Base-by-base conservation (phyloP, 306 rosid species). In the Quercus bicolor region DNA sequence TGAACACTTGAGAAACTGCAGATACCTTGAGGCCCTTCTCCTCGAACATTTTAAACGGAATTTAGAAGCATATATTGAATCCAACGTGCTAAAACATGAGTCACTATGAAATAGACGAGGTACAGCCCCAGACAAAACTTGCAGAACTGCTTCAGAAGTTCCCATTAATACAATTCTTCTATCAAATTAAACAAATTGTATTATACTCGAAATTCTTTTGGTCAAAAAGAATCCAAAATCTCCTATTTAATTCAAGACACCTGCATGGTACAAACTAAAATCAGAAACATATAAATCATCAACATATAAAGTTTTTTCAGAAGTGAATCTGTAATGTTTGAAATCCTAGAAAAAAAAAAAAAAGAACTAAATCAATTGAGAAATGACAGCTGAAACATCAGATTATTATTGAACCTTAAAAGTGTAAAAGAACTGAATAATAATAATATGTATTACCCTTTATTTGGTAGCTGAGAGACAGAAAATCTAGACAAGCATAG, bases 121-220 rank as follows among this genome's bases (percentile, higher is more conserved):
- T 55, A 78, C 80, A 56, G 72, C 75, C 74, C 93, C 84, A 4
- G 87, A 84, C 16, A 86, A 79, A 80, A 77, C 83, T 79, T 87
- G 88, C 76, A 86, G 84, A 83, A 83, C 92, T 70, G 85, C 89
- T 72, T 83, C 82, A 62, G 85, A 84, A 65, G 88, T 60, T 57
- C 82, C 84, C 87, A 89, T 77, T 20, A 79, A 56, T 76, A 82
- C 77, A 72, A 70, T 74, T 77, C 76, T 82, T 51, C 7, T 66
- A 65, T 11, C n/a, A 14, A 69, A 60, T 51, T 56, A 16, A 76
- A 71, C 20, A 51, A 61, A 71, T 60, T 68, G 53, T 64, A 82
- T 76, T 51, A 61, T 28, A 62, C 72, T 60, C 40, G 64, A 45
- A 60, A 74, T 9, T 51, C 23, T 56, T 70, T 28, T 57, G 75